Evolutionary conservation across 257 asterid species (phyloP).

Genomic region (Osmanthus fragrans): DNA sequence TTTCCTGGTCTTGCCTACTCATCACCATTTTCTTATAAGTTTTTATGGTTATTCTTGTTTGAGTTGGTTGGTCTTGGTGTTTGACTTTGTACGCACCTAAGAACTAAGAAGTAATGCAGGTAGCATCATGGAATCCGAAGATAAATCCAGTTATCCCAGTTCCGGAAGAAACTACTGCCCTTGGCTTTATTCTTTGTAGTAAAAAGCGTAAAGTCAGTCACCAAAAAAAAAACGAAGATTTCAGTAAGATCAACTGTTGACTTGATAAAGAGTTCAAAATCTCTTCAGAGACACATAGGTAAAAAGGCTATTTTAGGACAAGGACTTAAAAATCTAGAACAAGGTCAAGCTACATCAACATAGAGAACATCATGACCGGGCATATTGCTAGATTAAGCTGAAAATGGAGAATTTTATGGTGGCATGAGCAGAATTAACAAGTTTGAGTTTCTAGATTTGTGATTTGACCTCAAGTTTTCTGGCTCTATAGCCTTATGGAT

Average conservation of each 20-base stretch:
- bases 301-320: not conserved
- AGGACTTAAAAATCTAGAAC: not conserved
- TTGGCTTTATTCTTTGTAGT: not conserved
- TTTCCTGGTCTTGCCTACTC: not conserved
- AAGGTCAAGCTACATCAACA: not conserved
- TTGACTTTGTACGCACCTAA: not conserved
- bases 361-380: not conserved
- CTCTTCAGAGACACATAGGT: not conserved
- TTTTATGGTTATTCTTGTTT: not conserved
- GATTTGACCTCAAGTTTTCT: not conserved
- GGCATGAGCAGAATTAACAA: not conserved
- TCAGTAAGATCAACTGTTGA: not conserved
- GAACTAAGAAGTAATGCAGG: not conserved
- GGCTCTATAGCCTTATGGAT: not conserved
- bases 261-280: not conserved
- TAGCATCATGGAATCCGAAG: not conserved
- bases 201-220: not conserved
- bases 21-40: not conserved
- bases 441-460: not conserved
- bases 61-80: not conserved
- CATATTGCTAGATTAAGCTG: not conserved
- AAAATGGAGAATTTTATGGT: not conserved
- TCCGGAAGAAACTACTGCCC: not conserved
- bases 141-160: too few species aligned
- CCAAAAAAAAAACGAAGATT: not conserved